These are phyloP conservation scores for Stephanodiscus triporus DNA, from an alignment of 108 stramenopile genomes.

Conservation along the genomic window DNA sequence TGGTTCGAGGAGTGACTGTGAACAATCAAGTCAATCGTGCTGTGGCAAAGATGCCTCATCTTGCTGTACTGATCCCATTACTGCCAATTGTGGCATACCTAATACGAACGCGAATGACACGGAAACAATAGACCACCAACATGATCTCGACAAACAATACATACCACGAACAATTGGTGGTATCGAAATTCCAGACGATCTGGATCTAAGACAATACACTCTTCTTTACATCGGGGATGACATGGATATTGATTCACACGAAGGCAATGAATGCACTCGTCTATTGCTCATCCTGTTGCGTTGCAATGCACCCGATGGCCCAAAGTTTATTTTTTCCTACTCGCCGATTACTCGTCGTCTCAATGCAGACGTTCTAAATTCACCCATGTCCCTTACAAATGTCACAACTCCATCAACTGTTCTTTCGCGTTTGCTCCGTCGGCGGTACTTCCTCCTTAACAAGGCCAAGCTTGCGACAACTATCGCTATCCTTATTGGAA, in stretches of 20 bases:
- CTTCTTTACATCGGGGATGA: slow-evolving; percentile 81
- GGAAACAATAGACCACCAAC: slow-evolving; percentile 1
- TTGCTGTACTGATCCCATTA: neutral
- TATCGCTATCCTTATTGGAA: slow-evolving; percentile 92
- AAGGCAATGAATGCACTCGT: slow-evolving; percentile 31
- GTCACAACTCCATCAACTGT: slow-evolving; percentile 37
- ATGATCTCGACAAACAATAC: slow-evolving; percentile 16
- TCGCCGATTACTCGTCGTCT: slow-evolving; percentile 53
- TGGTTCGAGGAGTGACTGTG: neutral
- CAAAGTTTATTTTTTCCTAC: slow-evolving; percentile 65
- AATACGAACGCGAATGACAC: neutral
- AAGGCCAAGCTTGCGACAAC: slow-evolving; percentile 84
- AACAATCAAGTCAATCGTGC: slow-evolving; percentile 10
- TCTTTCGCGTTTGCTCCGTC: slow-evolving; percentile 68
- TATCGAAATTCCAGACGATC: slow-evolving; percentile 70
- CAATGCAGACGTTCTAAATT: slow-evolving; percentile 35
- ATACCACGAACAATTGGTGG: slow-evolving; percentile 70
- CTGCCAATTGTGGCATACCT: neutral
- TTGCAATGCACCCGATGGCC: slow-evolving; percentile 52
- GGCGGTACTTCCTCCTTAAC: slow-evolving; percentile 87
- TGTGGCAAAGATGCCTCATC: slow-evolving; percentile 14
- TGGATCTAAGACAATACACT: slow-evolving; percentile 58
- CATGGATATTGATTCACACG: slow-evolving; percentile 37
- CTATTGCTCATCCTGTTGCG: slow-evolving; percentile 59
- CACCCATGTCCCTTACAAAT: slow-evolving; percentile 39